Conservation (phyloP, 352 stramenopile genomes). For the Globisporangium ultimum region DNA sequence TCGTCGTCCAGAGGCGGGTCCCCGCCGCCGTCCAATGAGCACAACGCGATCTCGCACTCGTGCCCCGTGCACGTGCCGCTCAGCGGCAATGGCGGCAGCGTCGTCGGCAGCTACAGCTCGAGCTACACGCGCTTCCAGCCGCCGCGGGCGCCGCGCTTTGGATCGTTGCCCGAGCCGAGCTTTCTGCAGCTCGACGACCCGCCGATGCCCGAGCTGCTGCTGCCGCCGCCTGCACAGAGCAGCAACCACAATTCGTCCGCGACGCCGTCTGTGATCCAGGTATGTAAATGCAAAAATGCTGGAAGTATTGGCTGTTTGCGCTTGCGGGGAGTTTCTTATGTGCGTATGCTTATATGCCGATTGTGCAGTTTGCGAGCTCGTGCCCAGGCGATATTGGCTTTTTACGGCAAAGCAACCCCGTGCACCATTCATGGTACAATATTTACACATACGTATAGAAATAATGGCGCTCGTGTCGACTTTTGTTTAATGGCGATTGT, state of each 20-base stretch:
- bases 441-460: background rate
- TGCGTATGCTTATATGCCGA: background rate
- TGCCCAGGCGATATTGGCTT: constrained; percentile 66
- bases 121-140: constrained; percentile 30
- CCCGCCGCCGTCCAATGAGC: constrained; percentile 17
- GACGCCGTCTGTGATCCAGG: constrained; percentile 48
- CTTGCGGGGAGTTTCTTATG: constrained; percentile 2
- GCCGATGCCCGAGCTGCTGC: constrained; percentile 54
- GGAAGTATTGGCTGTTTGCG: constrained; percentile 1
- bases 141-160: constrained; percentile 49
- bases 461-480: background rate
- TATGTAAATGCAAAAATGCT: constrained; percentile 10
- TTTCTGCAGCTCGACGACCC: constrained; percentile 41
- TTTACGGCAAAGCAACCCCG: constrained; percentile 33
- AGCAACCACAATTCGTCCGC: constrained; percentile 20
- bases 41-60: constrained; percentile 48
- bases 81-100: constrained; percentile 24
- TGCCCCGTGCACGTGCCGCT: constrained; percentile 55
- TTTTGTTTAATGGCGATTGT: background rate
- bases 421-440: constrained; percentile 39
- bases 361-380: constrained; percentile 55
- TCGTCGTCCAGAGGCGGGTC: constrained; percentile 15
- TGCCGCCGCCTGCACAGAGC: constrained; percentile 41
- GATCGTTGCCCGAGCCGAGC: constrained; percentile 59
- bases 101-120: constrained; percentile 3